Percentiles rank a stretch among this genome's conserved stretches.
Evolutionary conservation across 169 alveolate genomes (phyloP).

Genomic region (Sarcocystis neurona): DNA sequence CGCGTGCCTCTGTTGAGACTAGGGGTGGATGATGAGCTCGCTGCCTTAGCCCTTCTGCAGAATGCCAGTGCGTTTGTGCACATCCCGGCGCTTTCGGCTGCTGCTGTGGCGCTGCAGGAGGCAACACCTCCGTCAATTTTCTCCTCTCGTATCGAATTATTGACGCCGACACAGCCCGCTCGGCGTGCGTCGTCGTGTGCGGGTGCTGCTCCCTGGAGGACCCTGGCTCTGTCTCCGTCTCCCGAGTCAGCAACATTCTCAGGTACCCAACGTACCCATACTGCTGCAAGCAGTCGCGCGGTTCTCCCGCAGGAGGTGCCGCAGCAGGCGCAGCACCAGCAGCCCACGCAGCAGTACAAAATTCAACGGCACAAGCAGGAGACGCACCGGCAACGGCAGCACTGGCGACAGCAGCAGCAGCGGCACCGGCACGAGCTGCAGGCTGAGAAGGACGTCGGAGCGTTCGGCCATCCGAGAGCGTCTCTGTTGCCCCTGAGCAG

Average conservation of each 20-base stretch:
- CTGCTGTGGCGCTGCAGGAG: slow-evolving; percentile 46
- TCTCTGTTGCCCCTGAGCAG: background rate
- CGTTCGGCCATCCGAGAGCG: no score
- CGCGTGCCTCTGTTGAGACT: slow-evolving; percentile 45
- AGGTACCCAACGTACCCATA: no score
- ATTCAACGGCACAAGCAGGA: background rate
- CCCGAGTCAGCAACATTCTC: no score
- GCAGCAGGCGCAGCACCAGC: background rate
- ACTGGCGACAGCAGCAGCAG: background rate
- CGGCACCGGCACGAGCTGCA: no score
- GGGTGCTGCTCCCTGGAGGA: no score
- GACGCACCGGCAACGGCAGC: background rate
- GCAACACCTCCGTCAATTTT: slow-evolving; percentile 56
- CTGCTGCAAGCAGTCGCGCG: no score
- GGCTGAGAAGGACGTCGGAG: no score
- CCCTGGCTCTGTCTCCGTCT: no score
- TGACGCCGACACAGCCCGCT: background rate
- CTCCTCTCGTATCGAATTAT: background rate
- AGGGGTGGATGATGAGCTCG: slow-evolving; percentile 53
- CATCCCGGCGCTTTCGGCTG: slow-evolving; percentile 41
- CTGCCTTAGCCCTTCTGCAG: slow-evolving; percentile 43
- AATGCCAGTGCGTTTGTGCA: slow-evolving; percentile 15
- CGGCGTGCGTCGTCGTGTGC: no score
- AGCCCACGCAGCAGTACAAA: background rate
- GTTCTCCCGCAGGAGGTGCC: no score